A percentile compares a stretch with the other conserved stretches of the same genome.
Evolutionary conservation across 108 stramenopile species (phyloP).

Genomic region (Skeletonema menzelii): DNA sequence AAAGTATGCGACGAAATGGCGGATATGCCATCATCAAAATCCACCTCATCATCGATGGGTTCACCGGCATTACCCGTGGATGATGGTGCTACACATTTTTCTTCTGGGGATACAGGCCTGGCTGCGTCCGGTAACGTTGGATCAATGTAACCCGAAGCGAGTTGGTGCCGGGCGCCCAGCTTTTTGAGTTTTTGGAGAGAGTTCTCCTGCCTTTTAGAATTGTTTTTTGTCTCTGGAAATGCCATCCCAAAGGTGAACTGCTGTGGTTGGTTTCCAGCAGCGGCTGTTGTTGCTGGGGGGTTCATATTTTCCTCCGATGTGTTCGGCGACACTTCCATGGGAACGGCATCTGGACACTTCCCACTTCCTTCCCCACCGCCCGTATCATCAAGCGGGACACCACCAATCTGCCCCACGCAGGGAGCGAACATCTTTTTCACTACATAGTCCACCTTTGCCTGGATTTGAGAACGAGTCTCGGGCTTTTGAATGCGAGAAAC

Average conservation of each 20-base stretch:
- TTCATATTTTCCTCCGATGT: neutral
- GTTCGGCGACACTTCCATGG: neutral
- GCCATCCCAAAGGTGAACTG: neutral
- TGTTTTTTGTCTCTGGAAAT: neutral
- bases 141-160: conserved; percentile 27
- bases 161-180: conserved; percentile 40
- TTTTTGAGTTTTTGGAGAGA: conserved; percentile 36
- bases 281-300: neutral
- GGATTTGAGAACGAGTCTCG: neutral
- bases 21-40: conserved; percentile 81
- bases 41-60: conserved; percentile 19
- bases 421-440: neutral
- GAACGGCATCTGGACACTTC: neutral
- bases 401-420: neutral
- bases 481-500: neutral
- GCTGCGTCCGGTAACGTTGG: conserved; percentile 33
- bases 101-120: conserved; percentile 21
- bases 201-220: neutral
- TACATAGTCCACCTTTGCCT: neutral
- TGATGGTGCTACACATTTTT: neutral
- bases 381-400: neutral
- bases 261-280: neutral
- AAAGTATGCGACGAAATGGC: conserved; percentile 73
- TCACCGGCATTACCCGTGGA: conserved; percentile 2
- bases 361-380: neutral